A percentile compares a stretch with the other conserved stretches of the same genome.
Conservation (phyloP, 2,329 filamentous ascomycete genomes). For the Calonectria fujianensis region DNA sequence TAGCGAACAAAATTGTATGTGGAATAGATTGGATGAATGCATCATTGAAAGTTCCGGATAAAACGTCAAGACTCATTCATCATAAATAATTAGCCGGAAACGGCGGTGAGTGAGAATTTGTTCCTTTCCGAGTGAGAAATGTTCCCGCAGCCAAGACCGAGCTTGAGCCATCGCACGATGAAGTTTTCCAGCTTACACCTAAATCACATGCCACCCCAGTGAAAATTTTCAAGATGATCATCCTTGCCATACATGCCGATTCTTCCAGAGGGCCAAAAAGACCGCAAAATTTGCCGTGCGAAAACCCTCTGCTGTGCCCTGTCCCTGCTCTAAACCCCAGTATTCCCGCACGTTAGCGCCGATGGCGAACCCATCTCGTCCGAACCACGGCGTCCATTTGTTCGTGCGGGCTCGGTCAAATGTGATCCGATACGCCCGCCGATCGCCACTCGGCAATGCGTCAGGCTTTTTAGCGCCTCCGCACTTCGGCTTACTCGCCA, state of each 20-base stretch:
- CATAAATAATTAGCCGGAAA: neutral
- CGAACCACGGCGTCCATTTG: conserved; percentile 12
- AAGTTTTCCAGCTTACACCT: neutral
- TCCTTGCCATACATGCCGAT: neutral
- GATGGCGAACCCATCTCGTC: conserved; percentile 15
- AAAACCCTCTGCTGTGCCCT: conserved; percentile 17
- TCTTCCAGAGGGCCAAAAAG: neutral
- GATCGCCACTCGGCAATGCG: conserved; percentile 23
- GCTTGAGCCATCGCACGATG: neutral
- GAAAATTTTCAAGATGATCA: neutral
- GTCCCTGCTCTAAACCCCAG: conserved; percentile 5
- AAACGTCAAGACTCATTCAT: neutral
- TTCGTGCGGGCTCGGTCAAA: conserved; percentile 14
- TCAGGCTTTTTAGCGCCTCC: conserved; percentile 26
- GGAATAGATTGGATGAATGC: neutral
- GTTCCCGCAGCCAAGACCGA: neutral
- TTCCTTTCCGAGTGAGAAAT: neutral
- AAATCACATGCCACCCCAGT: neutral
- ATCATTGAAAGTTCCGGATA: neutral
- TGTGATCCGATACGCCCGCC: conserved; percentile 21
- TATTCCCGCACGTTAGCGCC: conserved; percentile 19
- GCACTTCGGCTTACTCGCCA: conserved; percentile 35
- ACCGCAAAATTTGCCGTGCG: neutral
- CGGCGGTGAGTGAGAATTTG: neutral
- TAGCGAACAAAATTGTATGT: neutral